Percentiles rank a stretch among this genome's conserved stretches.
Evolutionary conservation across 2,329 filamentous ascomycete genomes (phyloP).

Genomic region (Aspergillus floridensis): DNA sequence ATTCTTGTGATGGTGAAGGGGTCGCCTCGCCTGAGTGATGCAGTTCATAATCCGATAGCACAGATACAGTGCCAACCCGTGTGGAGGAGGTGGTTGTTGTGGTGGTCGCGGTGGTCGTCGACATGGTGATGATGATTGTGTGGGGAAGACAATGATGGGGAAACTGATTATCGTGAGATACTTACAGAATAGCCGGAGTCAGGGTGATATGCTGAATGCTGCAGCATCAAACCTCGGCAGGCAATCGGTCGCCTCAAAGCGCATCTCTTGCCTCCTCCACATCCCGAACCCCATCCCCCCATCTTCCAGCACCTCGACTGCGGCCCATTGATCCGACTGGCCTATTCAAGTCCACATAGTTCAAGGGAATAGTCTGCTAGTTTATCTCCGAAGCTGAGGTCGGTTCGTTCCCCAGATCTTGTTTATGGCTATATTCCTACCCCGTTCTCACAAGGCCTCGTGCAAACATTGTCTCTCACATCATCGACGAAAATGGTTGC

Average conservation of each 20-base stretch:
- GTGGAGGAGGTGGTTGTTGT: conserved; percentile 16
- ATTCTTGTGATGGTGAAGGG: neutral
- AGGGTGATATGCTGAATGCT: neutral
- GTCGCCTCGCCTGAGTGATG: conserved; percentile 22
- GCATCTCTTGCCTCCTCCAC: conserved; percentile 19
- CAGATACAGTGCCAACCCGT: conserved; percentile 14
- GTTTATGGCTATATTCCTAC: neutral
- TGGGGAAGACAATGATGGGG: neutral
- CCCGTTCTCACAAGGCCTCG: neutral
- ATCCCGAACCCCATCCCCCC: conserved; percentile 18
- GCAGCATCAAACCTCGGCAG: neutral
- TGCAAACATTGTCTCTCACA: neutral
- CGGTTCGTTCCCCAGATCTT: neutral
- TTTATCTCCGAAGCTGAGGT: neutral
- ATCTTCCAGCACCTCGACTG: neutral
- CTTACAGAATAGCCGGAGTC: neutral
- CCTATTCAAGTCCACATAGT: neutral
- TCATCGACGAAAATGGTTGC: conserved; percentile 10
- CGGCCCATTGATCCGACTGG: neutral
- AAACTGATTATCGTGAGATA: neutral
- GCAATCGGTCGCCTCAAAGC: neutral
- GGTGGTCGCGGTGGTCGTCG: conserved; percentile 17
- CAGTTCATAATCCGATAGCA: conserved; percentile 29
- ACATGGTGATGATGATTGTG: conserved; percentile 18
- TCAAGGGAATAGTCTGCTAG: neutral